phyloP scores from a whole-genome alignment of 2,329 filamentous ascomycete species.

The Conoideocrella luteorostrata region DNA sequence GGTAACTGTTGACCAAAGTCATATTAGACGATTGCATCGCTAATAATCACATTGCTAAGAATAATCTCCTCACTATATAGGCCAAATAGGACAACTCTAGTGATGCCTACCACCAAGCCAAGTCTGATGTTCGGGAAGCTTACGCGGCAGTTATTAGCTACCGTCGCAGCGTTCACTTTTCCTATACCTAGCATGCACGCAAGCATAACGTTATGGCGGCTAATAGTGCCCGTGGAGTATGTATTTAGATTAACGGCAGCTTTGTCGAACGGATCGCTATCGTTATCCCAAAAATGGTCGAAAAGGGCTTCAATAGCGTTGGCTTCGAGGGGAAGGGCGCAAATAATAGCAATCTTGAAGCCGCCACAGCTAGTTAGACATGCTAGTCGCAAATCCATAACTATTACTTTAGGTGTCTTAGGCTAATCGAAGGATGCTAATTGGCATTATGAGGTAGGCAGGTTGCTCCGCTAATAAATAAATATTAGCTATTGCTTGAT shows the following conservation, averaged over 20 bases:
- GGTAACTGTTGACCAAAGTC: constrained; percentile 12
- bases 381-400: too few relatives aligned
- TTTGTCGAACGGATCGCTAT: background rate
- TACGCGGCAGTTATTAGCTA: constrained; percentile 13
- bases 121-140: constrained; percentile 17
- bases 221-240: constrained; percentile 18
- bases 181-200: constrained; percentile 12
- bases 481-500: too few relatives aligned
- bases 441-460: too few relatives aligned
- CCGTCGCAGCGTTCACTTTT: constrained; percentile 13
- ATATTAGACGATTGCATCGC: constrained; percentile 15
- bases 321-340: constrained; percentile 7
- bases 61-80: constrained; percentile 14
- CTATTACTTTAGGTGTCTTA: too few relatives aligned
- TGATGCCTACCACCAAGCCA: background rate
- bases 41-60: constrained; percentile 20
- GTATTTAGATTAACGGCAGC: constrained; percentile 10
- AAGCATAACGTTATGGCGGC: constrained; percentile 16
- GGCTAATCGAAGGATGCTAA: too few relatives aligned
- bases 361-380: too few relatives aligned
- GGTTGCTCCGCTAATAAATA: too few relatives aligned
- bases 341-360: too few relatives aligned
- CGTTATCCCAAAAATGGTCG: constrained; percentile 15
- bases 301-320: constrained; percentile 8
- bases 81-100: background rate